These are phyloP conservation scores for Camillea tinctor DNA, from an alignment of 2,329 filamentous ascomycete genomes.

Conservation along the genomic window DNA sequence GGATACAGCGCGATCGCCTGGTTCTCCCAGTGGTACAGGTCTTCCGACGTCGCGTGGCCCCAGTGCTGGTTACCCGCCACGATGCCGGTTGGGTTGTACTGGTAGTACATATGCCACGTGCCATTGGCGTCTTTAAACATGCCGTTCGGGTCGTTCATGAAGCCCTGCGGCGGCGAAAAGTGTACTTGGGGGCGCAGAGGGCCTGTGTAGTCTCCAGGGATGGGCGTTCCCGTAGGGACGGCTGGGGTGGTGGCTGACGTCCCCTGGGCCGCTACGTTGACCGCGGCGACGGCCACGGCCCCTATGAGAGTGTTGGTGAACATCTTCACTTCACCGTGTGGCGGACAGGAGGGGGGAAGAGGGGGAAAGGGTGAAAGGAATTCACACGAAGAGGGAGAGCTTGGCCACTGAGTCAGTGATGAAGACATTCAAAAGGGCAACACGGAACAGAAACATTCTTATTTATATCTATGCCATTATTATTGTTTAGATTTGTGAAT, in stretches of 20 bases:
- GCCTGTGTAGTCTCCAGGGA: slow-evolving; percentile 30
- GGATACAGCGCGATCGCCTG: slow-evolving; percentile 61
- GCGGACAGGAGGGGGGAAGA: neutral
- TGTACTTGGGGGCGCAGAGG: slow-evolving; percentile 51
- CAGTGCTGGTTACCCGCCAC: slow-evolving; percentile 49
- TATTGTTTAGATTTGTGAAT: neutral
- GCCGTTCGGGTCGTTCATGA: slow-evolving; percentile 65
- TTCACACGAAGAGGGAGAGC: neutral
- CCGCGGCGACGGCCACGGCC: neutral
- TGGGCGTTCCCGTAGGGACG: slow-evolving; percentile 27
- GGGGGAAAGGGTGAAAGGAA: neutral
- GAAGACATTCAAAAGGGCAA: neutral
- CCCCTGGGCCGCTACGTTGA: neutral
- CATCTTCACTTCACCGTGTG: neutral
- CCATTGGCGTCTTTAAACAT: slow-evolving; percentile 58
- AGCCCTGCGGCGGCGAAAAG: slow-evolving; percentile 51
- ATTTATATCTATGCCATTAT: neutral
- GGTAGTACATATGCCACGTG: slow-evolving; percentile 64
- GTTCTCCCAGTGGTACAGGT: slow-evolving; percentile 64
- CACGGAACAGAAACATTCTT: neutral
- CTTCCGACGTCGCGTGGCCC: slow-evolving; percentile 63
- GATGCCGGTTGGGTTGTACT: slow-evolving; percentile 37
- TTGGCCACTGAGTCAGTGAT: neutral
- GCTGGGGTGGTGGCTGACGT: slow-evolving; percentile 20
- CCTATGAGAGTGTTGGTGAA: neutral